phyloP scores from a whole-genome alignment of 139 green algal genomes.

The Chlorella sp. region DNA sequence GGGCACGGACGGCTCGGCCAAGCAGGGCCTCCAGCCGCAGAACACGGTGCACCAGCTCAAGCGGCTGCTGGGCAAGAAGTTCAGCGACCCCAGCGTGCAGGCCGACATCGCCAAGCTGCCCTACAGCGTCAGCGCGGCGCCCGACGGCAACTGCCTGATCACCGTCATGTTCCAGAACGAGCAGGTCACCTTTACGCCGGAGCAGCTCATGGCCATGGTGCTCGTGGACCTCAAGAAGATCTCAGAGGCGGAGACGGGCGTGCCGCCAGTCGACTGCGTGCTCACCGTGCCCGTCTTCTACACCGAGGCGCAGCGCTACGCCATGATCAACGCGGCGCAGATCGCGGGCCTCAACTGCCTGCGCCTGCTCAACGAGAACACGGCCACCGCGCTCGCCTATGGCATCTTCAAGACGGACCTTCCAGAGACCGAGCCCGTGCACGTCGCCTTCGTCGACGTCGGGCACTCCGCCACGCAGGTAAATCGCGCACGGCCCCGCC shows the following conservation, averaged over 20 bases:
- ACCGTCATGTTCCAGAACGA: constrained; percentile 64
- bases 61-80: constrained; percentile 88
- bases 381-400: constrained; percentile 91
- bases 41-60: constrained; percentile 94
- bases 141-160: constrained; percentile 70
- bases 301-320: constrained; percentile 72
- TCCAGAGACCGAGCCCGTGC: constrained; percentile 70
- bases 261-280: constrained; percentile 84
- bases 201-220: constrained; percentile 85
- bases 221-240: constrained; percentile 89
- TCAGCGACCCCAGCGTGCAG: constrained; percentile 73
- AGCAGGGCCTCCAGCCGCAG: constrained; percentile 81
- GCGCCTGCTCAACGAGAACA: constrained; percentile 94
- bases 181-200: constrained; percentile 43
- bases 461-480: constrained; percentile 88
- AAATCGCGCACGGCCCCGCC: too few relatives aligned
- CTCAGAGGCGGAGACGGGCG: constrained; percentile 76
- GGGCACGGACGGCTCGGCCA: constrained; percentile 67
- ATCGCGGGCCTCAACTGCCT: constrained; percentile 88
- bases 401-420: constrained; percentile 99
- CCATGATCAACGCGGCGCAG: constrained; percentile 71
- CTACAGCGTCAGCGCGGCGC: constrained; percentile 64
- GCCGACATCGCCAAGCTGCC: constrained; percentile 65
- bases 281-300: constrained; percentile 87
- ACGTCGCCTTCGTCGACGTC: constrained; percentile 95